Evolutionary conservation across 768 basidiomycete species (phyloP), one percentile per base, ranked within the genome.

Genomic region (Tremella mesenterica): DNA sequence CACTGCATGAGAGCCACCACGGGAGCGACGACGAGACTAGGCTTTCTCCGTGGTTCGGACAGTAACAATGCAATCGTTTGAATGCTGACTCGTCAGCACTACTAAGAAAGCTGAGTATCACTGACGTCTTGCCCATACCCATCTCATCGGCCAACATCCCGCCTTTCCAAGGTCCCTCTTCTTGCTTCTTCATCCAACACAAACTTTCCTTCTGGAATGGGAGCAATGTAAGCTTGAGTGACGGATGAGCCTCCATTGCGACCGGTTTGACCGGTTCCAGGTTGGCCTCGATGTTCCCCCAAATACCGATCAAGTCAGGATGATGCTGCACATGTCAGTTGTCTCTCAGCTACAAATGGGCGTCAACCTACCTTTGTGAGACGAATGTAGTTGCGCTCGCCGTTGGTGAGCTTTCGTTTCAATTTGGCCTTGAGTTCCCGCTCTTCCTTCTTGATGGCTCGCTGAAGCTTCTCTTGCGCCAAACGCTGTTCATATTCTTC

Each of bases 171-270:
- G 82, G 74, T 6, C 86, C 80, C 50, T 83, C 76, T 71, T 99
- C 95, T 75, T 97, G 95, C 66, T 88, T 79, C 61, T 82, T 81
- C 89, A 99, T 93, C 95, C 95, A 99, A 65, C 78, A 84, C 58
- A 99, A 76, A 74, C 88, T 89, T 75, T 99, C 95, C 45, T 81
- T 82, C 72, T 99, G 95, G 80, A 97, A 99, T 0, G 92, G 93
- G 30, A 99, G 77, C 3, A 99, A 79, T 0, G 80, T 82, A 46
- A 88, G 79, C 70, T 89, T 93, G 55, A 97, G 76, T n/a, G 83
- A 83, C 1, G 75, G 76, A 1, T 95, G 92, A 53, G 92, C 91
- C 26, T 80, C 80, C 44, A 85, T 86, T 63, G 81, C 81, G 47
- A 80, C 74, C 1, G 90, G 88, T 27, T 78, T 74, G 52, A 82